These are phyloP conservation scores for Nicotiana benthamiana DNA, from an alignment of 257 asterid species.

Conservation along the genomic window DNA sequence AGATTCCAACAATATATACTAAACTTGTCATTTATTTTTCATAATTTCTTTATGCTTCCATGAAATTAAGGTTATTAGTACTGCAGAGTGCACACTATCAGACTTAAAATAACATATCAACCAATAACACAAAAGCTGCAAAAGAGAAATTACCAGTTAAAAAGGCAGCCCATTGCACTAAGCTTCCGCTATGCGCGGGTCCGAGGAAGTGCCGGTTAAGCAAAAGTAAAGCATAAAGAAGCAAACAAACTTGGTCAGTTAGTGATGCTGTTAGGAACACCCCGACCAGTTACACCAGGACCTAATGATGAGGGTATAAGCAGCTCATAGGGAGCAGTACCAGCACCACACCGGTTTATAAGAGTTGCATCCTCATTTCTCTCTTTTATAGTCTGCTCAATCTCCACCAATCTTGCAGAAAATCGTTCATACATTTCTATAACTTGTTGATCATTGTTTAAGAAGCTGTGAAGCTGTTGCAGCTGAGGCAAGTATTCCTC, in stretches of 20 bases:
- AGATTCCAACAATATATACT: too few species aligned
- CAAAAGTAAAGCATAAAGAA: not conserved
- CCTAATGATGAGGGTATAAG: not conserved
- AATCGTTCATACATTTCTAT: not conserved
- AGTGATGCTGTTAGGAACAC: constrained; percentile 13
- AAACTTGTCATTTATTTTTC: too few species aligned
- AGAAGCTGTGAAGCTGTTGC: not conserved
- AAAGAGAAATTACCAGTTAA: not conserved
- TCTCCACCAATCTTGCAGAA: not conserved
- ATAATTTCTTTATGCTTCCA: too few species aligned
- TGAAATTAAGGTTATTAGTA: too few species aligned
- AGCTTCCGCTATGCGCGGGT: too few species aligned
- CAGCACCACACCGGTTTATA: constrained; percentile 7
- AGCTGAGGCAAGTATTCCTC: constrained; percentile 8
- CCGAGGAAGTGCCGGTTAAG: too few species aligned
- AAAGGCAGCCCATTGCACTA: too few species aligned
- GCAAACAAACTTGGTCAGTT: not conserved
- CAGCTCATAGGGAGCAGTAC: constrained; percentile 11
- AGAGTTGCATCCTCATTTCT: constrained; percentile 4
- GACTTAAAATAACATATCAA: too few species aligned
- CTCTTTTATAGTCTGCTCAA: not conserved
- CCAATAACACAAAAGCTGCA: too few species aligned
- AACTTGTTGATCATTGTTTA: not conserved
- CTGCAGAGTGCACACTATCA: too few species aligned
- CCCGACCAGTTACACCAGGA: constrained; percentile 13